Evolutionary conservation across 2,329 filamentous ascomycete species (phyloP).

Genomic region (Trichoderma asperellum): DNA sequence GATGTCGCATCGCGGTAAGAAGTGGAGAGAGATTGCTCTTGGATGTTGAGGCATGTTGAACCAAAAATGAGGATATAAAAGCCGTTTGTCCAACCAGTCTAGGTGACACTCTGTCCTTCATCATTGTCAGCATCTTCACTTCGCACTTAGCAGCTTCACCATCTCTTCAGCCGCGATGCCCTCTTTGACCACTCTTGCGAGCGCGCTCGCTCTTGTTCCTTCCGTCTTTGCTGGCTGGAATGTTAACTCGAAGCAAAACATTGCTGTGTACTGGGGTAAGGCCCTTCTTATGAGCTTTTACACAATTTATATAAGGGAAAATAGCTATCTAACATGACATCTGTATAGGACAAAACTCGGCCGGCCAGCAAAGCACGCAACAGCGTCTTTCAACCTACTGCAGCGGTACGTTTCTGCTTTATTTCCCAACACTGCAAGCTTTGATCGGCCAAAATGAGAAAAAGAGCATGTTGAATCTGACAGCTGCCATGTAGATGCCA

Average conservation of each 20-base stretch:
- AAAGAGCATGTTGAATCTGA: background rate
- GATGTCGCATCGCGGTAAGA: conserved; percentile 26
- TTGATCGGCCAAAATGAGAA: background rate
- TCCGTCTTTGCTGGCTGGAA: conserved; percentile 49
- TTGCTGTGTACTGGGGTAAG: conserved; percentile 70
- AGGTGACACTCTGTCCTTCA: conserved; percentile 13
- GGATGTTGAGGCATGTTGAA: background rate
- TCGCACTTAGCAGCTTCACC: background rate
- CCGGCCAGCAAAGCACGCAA: conserved; percentile 54
- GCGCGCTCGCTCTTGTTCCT: conserved; percentile 37
- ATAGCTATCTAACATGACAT: background rate
- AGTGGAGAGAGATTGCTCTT: background rate
- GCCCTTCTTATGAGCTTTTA: background rate
- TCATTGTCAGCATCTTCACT: background rate
- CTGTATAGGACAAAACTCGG: conserved; percentile 62
- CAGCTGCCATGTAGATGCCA: conserved; percentile 41
- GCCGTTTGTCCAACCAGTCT: conserved; percentile 13
- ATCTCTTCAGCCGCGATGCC: conserved; percentile 21
- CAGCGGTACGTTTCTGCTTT: conserved; percentile 49
- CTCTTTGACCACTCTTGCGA: conserved; percentile 30
- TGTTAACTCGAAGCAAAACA: conserved; percentile 52
- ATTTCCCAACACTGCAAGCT: background rate
- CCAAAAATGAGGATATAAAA: conserved; percentile 18
- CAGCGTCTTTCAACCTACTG: conserved; percentile 63
- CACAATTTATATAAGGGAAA: no score